These are phyloP conservation scores for Aechmea fasciata DNA, from an alignment of 176 grass and related monocot genomes.

Conservation along the genomic window DNA sequence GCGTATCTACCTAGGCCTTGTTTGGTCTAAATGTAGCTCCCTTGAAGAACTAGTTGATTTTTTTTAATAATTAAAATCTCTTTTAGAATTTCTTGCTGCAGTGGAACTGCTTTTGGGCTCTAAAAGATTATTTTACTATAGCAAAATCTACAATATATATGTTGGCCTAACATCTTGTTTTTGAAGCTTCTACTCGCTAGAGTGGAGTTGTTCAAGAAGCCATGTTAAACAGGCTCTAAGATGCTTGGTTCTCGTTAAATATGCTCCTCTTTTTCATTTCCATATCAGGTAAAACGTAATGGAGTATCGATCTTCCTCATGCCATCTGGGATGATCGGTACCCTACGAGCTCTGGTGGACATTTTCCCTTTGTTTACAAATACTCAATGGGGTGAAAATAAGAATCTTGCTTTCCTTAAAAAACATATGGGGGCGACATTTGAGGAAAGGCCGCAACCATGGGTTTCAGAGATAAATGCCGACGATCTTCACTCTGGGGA, in stretches of 20 bases:
- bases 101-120: too few species aligned
- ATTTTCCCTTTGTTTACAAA: slow-evolving; percentile 91
- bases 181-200: too few species aligned
- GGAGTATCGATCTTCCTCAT: slow-evolving; percentile 98
- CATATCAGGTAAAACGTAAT: slow-evolving; percentile 70
- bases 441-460: slow-evolving; percentile 76
- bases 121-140: background rate
- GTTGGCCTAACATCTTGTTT: too few species aligned
- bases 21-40: too few species aligned
- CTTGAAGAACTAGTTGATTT: too few species aligned
- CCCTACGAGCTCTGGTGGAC: slow-evolving; percentile 86
- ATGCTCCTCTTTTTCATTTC: slow-evolving; percentile 13
- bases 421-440: slow-evolving; percentile 96
- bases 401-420: slow-evolving; percentile 77
- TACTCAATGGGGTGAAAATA: slow-evolving; percentile 74
- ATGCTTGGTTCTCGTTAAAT: slow-evolving; percentile 12
- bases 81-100: too few species aligned
- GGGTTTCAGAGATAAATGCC: slow-evolving; percentile 71
- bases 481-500: slow-evolving; percentile 93
- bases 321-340: slow-evolving; percentile 94
- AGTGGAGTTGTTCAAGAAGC: too few species aligned
- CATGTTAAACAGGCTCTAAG: background rate
- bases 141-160: background rate
- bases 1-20: background rate
- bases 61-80: too few species aligned